A percentile compares a stretch with the other conserved stretches of the same genome.
phyloP scores from a whole-genome alignment of 1,139 yeast genomes.

The Saccharomyces hybrid region DNA sequence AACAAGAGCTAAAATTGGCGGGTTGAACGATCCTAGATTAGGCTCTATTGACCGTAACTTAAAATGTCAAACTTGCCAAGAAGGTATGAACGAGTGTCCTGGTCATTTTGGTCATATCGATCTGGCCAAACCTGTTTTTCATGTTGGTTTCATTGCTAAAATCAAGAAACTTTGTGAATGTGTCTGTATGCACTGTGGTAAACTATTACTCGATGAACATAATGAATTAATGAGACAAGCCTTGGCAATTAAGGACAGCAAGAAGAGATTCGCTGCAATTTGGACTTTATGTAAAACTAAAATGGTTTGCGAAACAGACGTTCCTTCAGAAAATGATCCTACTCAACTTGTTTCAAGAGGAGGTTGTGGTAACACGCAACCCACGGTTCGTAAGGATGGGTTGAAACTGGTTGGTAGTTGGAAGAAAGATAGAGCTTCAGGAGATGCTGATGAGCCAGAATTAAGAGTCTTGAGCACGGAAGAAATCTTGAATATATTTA shows the following conservation, averaged over 20 bases:
- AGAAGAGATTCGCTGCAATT: slow-evolving; percentile 91
- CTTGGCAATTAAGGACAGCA: slow-evolving; percentile 82
- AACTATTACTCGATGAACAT: slow-evolving; percentile 76
- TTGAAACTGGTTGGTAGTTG: slow-evolving; percentile 94
- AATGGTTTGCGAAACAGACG: slow-evolving; percentile 92
- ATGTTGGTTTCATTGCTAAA: slow-evolving; percentile 88
- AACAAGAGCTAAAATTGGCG: slow-evolving; percentile 91
- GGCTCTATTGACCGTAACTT: slow-evolving; percentile 96
- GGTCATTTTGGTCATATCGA: slow-evolving; percentile 99
- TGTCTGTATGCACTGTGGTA: slow-evolving; percentile 98
- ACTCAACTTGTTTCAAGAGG: slow-evolving; percentile 62
- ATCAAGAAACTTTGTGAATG: slow-evolving; percentile 94
- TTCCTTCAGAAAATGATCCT: slow-evolving; percentile 56
- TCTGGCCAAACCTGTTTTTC: slow-evolving; percentile 96
- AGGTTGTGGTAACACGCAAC: slow-evolving; percentile 97
- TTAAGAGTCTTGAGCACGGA: slow-evolving; percentile 81
- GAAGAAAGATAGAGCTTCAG: slow-evolving; percentile 72
- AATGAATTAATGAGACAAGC: slow-evolving; percentile 87
- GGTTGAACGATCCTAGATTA: slow-evolving; percentile 90
- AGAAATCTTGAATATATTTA: slow-evolving; percentile 85
- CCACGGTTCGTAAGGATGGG: slow-evolving; percentile 93
- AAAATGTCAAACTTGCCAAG: slow-evolving; percentile 98
- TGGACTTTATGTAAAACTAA: slow-evolving; percentile 89
- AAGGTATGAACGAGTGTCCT: slow-evolving; percentile 98
- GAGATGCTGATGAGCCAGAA: slow-evolving; percentile 84